Evolutionary conservation across 495 filamentous ascomycete species (phyloP).

Genomic region (Talaromyces trachyspermus): DNA sequence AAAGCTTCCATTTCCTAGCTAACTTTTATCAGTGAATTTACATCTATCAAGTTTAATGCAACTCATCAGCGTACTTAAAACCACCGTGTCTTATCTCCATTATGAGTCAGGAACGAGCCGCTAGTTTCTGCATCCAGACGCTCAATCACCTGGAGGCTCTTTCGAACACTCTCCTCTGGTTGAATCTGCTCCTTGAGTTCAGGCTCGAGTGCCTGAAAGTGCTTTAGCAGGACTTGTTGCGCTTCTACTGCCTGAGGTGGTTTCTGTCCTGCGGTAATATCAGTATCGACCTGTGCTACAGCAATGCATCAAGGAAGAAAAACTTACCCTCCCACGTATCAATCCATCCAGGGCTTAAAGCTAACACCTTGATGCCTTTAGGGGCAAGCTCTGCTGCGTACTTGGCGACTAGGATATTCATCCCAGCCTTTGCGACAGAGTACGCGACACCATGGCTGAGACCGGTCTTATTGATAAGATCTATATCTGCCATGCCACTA

Average conservation of each 20-base stretch:
- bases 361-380: constrained; percentile 25
- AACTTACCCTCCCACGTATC: constrained; percentile 21
- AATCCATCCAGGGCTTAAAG: constrained; percentile 27
- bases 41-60: too few relatives aligned
- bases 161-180: constrained; percentile 18
- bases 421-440: constrained; percentile 29
- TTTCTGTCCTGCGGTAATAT: constrained; percentile 14
- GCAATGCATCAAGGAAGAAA: background rate
- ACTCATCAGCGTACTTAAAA: too few relatives aligned
- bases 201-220: constrained; percentile 12
- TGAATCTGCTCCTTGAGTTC: constrained; percentile 14
- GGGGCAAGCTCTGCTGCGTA: constrained; percentile 24
- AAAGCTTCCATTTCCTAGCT: too few relatives aligned
- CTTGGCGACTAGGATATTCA: constrained; percentile 38
- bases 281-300: constrained; percentile 1
- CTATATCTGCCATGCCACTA: constrained; percentile 35
- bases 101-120: constrained; percentile 16
- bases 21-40: too few relatives aligned
- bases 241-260: constrained; percentile 10
- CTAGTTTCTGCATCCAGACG: constrained; percentile 11
- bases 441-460: constrained; percentile 22
- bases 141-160: constrained; percentile 15
- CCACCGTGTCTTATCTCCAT: constrained; percentile 12
- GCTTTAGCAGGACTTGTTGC: constrained; percentile 12
- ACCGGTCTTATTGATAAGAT: constrained; percentile 25